A percentile compares a stretch with the other conserved stretches of the same genome.
These are phyloP conservation scores for Penicillium sp. DNA, from an alignment of 2,329 filamentous ascomycete genomes.

Conservation along the genomic window DNA sequence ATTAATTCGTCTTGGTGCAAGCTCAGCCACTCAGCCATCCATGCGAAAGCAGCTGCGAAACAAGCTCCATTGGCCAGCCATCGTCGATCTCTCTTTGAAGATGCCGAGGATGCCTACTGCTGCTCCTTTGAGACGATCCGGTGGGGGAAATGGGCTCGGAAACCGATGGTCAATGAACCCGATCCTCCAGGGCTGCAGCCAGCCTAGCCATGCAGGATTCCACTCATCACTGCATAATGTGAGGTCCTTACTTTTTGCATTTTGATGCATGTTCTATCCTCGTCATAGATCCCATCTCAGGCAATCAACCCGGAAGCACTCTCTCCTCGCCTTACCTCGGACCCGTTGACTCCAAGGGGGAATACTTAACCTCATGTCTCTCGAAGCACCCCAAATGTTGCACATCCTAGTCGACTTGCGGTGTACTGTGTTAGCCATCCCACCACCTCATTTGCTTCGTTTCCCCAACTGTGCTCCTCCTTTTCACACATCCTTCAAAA, in stretches of 20 bases:
- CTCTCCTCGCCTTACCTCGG: neutral
- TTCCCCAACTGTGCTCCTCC: neutral
- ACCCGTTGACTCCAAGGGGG: neutral
- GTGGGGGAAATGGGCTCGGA: neutral
- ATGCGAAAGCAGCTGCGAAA: neutral
- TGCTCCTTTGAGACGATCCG: neutral
- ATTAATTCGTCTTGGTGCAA: constrained; percentile 12
- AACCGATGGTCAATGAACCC: neutral
- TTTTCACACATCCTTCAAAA: constrained; percentile 15
- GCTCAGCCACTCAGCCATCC: neutral
- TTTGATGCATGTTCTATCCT: neutral
- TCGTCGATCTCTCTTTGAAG: neutral
- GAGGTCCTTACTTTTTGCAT: neutral
- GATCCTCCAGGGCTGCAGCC: neutral
- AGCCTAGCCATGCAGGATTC: neutral
- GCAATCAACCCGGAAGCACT: neutral
- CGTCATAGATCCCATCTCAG: neutral
- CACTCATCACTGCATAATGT: neutral
- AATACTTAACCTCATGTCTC: neutral
- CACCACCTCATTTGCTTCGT: constrained; percentile 3
- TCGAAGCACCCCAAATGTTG: constrained; percentile 10
- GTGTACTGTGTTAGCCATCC: constrained; percentile 19
- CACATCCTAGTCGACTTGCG: constrained; percentile 16
- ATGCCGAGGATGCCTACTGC: neutral
- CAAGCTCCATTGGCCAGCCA: neutral